Conservation (phyloP, 176 grass and related monocot species). For the Avena sativa region DNA sequence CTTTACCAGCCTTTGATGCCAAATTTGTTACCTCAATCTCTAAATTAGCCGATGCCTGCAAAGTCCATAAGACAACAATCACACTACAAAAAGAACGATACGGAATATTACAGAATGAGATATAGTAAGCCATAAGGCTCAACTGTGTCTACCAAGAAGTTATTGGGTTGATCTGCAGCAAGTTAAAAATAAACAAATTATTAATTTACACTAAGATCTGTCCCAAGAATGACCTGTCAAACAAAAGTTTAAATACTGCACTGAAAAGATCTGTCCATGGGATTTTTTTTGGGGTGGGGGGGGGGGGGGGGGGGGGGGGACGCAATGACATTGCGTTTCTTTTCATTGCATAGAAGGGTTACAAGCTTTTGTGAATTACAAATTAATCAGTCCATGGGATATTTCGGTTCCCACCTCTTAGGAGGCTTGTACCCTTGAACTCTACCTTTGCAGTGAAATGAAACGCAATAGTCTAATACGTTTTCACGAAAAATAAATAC, state of each 20-base stretch:
- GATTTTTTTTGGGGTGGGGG: no score
- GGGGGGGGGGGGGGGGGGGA: no score
- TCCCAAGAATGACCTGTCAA: neutral
- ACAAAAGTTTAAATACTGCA: slow-evolving; percentile 4
- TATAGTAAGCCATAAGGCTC: neutral
- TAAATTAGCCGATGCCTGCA: slow-evolving; percentile 85
- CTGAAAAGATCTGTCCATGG: neutral
- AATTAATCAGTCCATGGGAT: no score
- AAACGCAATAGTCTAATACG: no score
- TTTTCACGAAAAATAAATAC: neutral
- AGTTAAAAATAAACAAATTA: neutral
- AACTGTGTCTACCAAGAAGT: neutral
- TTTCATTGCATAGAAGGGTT: no score
- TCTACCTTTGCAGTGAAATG: no score
- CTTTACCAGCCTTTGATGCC: slow-evolving; percentile 90
- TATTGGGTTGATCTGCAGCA: neutral
- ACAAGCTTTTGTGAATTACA: no score
- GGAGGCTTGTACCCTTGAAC: no score
- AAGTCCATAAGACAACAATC: slow-evolving; percentile 27
- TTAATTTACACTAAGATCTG: neutral
- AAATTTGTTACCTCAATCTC: slow-evolving; percentile 99
- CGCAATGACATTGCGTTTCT: no score
- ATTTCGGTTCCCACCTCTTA: no score
- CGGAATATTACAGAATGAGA: neutral
- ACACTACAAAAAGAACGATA: neutral